Conservation (phyloP, 768 basidiomycete species). For the Mycena belliarum region DNA sequence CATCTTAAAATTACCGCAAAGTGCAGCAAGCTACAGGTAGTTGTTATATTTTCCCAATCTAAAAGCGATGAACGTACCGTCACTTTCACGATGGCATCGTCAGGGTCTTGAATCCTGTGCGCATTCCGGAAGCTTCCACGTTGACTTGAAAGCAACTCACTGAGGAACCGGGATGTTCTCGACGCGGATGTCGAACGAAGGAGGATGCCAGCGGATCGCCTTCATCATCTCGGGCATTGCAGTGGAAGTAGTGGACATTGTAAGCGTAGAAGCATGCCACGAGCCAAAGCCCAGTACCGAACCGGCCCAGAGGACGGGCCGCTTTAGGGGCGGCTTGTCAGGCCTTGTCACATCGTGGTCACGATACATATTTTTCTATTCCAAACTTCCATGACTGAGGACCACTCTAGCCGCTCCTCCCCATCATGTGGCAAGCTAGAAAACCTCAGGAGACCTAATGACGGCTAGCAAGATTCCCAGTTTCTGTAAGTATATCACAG, state of each 20-base stretch:
- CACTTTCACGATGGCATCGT: slow-evolving; percentile 79
- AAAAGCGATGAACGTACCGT: slow-evolving; percentile 42
- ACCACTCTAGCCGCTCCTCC: too few species aligned
- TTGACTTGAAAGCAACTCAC: slow-evolving; percentile 26
- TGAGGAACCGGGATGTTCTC: slow-evolving; percentile 58
- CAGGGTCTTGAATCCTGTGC: slow-evolving; percentile 64
- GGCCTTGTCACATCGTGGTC: too few species aligned
- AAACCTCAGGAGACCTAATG: too few species aligned
- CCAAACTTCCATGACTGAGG: too few species aligned
- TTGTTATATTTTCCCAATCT: not conserved
- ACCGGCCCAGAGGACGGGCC: too few species aligned
- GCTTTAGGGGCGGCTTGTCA: too few species aligned
- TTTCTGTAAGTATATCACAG: too few species aligned
- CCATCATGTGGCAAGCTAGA: too few species aligned
- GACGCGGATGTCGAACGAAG: slow-evolving; percentile 70
- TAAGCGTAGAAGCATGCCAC: too few species aligned
- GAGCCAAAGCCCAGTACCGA: too few species aligned
- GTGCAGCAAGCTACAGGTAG: slow-evolving; percentile 48
- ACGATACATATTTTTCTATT: too few species aligned
- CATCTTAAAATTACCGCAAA: slow-evolving; percentile 50
- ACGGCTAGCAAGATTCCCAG: too few species aligned
- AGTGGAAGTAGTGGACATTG: not conserved
- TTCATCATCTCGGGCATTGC: slow-evolving; percentile 23
- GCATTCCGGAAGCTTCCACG: not conserved
- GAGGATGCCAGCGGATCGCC: slow-evolving; percentile 67